Evolutionary conservation across 345 rosid species (phyloP).

Genomic region (Clarkia xantiana): DNA sequence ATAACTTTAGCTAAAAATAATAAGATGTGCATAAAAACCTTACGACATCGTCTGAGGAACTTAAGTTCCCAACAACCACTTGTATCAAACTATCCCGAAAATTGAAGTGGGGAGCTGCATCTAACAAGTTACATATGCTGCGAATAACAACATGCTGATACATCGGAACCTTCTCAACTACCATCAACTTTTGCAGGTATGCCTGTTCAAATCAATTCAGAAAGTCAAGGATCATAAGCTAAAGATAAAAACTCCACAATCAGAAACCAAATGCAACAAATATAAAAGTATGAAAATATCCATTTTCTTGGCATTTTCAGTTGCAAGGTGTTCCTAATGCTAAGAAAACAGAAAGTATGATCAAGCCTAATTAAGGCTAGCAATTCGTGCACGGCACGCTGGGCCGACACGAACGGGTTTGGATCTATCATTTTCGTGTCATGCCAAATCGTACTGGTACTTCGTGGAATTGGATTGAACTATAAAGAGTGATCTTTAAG

Average conservation of each 20-base stretch:
- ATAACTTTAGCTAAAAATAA: neutral
- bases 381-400: no score
- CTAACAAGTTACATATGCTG: slow-evolving; percentile 68
- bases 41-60: slow-evolving; percentile 66
- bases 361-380: no score
- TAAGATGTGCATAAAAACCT: slow-evolving; percentile 28
- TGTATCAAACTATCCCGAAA: slow-evolving; percentile 57
- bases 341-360: no score
- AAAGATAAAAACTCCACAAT: neutral
- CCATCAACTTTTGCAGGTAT: slow-evolving; percentile 57
- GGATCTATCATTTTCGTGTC: no score
- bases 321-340: no score
- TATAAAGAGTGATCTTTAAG: no score
- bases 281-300: neutral
- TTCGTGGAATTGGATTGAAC: no score
- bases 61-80: slow-evolving; percentile 52
- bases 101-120: slow-evolving; percentile 86
- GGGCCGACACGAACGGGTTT: no score
- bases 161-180: slow-evolving; percentile 34
- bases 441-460: no score
- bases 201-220: slow-evolving; percentile 27
- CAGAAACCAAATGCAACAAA: neutral
- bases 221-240: neutral
- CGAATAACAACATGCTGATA: slow-evolving; percentile 59
- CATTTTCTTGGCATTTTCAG: no score